Conservation (phyloP, 1,284 basidiomycete genomes). For the Grifola frondosa region DNA sequence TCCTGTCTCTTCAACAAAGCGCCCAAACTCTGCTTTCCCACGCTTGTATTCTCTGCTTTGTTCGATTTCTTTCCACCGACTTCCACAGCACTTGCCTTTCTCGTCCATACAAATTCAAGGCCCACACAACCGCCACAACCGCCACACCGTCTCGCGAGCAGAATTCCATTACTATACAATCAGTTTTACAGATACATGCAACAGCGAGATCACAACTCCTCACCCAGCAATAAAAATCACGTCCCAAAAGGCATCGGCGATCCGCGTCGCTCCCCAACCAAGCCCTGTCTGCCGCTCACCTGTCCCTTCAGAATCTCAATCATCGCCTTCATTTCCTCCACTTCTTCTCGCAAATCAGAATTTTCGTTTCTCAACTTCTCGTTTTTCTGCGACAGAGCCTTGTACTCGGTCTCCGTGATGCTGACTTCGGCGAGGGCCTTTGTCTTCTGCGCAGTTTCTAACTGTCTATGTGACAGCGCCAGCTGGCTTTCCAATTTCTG, state of each 20-base stretch:
- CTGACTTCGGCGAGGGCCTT: constrained; percentile 40
- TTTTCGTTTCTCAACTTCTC: constrained; percentile 57
- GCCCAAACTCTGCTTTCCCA: too few species aligned
- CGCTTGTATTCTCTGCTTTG: constrained; percentile 19
- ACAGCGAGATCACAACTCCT: too few species aligned
- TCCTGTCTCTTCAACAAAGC: constrained; percentile 30
- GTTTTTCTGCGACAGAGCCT: constrained; percentile 45
- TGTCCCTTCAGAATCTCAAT: constrained; percentile 64
- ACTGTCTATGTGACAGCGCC: constrained; percentile 35
- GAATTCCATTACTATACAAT: too few species aligned
- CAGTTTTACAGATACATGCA: too few species aligned
- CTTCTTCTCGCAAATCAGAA: constrained; percentile 54
- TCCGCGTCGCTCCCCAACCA: constrained; percentile 5
- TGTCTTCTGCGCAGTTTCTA: constrained; percentile 35
- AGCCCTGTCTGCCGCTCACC: constrained; percentile 40
- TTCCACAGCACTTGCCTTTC: constrained; percentile 20
- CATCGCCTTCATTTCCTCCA: constrained; percentile 72
- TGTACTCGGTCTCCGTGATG: constrained; percentile 44
- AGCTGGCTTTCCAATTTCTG: constrained; percentile 58
- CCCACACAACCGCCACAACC: too few species aligned
- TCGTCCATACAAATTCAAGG: background rate
- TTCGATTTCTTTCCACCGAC: constrained; percentile 26
- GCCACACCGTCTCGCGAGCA: too few species aligned
- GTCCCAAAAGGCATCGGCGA: constrained; percentile 11
- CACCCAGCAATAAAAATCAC: background rate